Conservation (phyloP, 306 rosid genomes). For the Astragalus glycyphyllos region DNA sequence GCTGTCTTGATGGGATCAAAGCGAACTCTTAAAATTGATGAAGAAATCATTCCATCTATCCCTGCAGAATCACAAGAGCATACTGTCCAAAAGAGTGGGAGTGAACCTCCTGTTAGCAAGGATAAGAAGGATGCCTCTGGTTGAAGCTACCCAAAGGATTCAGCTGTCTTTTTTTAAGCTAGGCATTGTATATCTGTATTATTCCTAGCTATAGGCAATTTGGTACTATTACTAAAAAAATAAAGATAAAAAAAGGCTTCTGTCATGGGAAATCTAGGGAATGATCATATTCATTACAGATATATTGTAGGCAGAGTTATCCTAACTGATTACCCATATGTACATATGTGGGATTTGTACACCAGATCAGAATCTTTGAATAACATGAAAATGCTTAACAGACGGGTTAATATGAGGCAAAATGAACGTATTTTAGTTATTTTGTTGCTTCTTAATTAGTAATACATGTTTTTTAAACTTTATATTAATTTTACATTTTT, state of each 20-base stretch:
- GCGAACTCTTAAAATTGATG: slow-evolving; percentile 70
- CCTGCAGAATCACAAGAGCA: slow-evolving; percentile 59
- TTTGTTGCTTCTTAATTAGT: too few relatives aligned
- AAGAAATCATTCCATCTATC: slow-evolving; percentile 48
- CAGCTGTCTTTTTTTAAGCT: slow-evolving; percentile 73
- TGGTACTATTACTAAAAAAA: too few relatives aligned
- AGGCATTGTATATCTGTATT: slow-evolving; percentile 42
- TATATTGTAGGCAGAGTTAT: background rate
- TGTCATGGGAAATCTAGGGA: background rate
- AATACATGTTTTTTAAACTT: too few relatives aligned
- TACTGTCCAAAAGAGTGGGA: slow-evolving; percentile 50
- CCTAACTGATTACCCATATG: background rate
- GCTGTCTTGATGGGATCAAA: slow-evolving; percentile 73
- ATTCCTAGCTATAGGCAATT: background rate
- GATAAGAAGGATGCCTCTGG: slow-evolving; percentile 27
- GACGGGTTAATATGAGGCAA: background rate
- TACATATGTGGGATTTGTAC: slow-evolving; percentile 1
- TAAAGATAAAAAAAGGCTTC: background rate
- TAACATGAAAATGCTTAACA: slow-evolving; percentile 4
- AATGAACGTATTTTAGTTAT: background rate
- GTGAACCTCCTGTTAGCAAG: slow-evolving; percentile 45
- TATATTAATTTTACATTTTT: too few relatives aligned
- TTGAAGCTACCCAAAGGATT: slow-evolving; percentile 42
- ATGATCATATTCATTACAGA: background rate
- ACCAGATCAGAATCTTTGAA: background rate